Conservation (phyloP, 2,329 filamentous ascomycete genomes). For the Ambrosiella beaveri region DNA sequence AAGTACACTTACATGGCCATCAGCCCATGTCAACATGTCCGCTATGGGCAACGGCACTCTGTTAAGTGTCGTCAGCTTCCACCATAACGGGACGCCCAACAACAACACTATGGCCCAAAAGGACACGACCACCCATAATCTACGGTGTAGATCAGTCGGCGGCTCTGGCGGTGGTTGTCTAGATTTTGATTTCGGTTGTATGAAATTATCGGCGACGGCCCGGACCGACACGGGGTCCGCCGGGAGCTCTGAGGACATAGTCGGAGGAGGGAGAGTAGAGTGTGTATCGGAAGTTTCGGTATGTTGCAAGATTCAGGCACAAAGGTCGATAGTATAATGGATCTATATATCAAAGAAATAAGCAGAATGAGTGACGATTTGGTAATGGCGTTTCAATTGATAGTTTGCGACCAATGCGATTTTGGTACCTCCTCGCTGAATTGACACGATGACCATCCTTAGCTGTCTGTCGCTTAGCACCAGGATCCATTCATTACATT, state of each 20-base stretch:
- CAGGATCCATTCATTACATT: too few relatives aligned
- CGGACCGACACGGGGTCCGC: neutral
- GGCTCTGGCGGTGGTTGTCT: slow-evolving; percentile 58
- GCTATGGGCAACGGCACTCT: slow-evolving; percentile 67
- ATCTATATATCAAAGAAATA: too few relatives aligned
- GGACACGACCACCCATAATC: slow-evolving; percentile 60
- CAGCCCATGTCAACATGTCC: slow-evolving; percentile 80
- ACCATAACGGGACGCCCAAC: slow-evolving; percentile 86
- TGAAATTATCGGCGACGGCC: neutral
- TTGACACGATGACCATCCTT: too few relatives aligned
- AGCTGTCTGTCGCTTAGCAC: too few relatives aligned
- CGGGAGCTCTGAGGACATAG: slow-evolving; percentile 1
- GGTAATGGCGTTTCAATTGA: too few relatives aligned
- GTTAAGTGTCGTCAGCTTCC: slow-evolving; percentile 84
- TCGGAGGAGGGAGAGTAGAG: neutral
- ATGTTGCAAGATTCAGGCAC: too few relatives aligned
- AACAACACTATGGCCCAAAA: slow-evolving; percentile 80
- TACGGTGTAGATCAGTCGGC: slow-evolving; percentile 47
- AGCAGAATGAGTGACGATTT: too few relatives aligned
- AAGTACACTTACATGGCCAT: slow-evolving; percentile 51
- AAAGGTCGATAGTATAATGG: too few relatives aligned
- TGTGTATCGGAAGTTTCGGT: too few relatives aligned
- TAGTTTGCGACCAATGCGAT: too few relatives aligned
- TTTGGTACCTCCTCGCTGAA: too few relatives aligned
- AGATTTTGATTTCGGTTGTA: neutral